These are phyloP conservation scores for Hortaea werneckii DNA, from an alignment of 2,329 filamentous ascomycete genomes.

Conservation along the genomic window DNA sequence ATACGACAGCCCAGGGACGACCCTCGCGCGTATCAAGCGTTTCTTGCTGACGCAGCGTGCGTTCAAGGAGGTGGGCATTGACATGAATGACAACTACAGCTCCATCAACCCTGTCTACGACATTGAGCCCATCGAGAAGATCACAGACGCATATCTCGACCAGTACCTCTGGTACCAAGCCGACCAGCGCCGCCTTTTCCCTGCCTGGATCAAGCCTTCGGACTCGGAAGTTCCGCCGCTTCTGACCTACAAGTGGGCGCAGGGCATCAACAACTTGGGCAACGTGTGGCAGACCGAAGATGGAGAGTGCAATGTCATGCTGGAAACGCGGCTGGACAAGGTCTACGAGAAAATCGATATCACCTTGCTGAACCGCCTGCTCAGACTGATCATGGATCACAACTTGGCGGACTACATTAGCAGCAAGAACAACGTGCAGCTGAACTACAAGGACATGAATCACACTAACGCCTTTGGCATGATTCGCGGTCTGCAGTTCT, in stretches of 20 bases:
- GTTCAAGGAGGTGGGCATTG: slow-evolving; percentile 98
- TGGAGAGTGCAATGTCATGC: slow-evolving; percentile 96
- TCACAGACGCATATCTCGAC: slow-evolving; percentile 95
- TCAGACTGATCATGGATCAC: slow-evolving; percentile 97
- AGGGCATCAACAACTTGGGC: slow-evolving; percentile 96
- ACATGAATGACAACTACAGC: slow-evolving; percentile 99
- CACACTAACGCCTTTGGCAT: slow-evolving; percentile 98
- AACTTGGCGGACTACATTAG: slow-evolving; percentile 98
- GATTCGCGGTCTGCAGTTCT: slow-evolving; percentile 96
- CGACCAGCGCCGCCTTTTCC: slow-evolving; percentile 92
- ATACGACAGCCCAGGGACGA: slow-evolving; percentile 95
- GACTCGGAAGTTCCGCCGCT: slow-evolving; percentile 95
- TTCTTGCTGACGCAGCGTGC: slow-evolving; percentile 94
- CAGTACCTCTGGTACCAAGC: slow-evolving; percentile 99
- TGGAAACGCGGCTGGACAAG: slow-evolving; percentile 97
- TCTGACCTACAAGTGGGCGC: slow-evolving; percentile 96
- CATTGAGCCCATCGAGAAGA: slow-evolving; percentile 98
- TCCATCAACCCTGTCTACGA: slow-evolving; percentile 99
- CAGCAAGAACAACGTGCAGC: slow-evolving; percentile 97
- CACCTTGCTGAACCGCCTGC: slow-evolving; percentile 82
- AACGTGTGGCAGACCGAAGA: slow-evolving; percentile 90
- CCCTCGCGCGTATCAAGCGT: slow-evolving; percentile 89
- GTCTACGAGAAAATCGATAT: slow-evolving; percentile 99
- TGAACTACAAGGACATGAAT: slow-evolving; percentile 99
- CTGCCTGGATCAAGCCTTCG: slow-evolving; percentile 97